Conservation (phyloP, 1,284 basidiomycete species). For the Moesziomyces aphidis region DNA sequence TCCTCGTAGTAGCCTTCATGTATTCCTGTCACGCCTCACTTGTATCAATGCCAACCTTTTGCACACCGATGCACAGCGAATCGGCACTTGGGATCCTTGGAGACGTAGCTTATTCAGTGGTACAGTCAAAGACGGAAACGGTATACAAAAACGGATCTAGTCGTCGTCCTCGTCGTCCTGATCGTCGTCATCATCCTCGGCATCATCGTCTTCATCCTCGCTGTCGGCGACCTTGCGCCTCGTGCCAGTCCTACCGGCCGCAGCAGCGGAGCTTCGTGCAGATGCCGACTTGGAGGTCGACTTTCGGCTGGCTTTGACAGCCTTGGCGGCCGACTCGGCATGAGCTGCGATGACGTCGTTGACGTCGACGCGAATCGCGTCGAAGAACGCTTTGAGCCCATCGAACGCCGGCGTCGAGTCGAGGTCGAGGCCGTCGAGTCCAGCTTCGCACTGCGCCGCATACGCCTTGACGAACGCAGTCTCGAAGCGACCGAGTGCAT, state of each 20-base stretch:
- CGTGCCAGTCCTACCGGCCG: constrained; percentile 15
- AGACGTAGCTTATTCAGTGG: neutral
- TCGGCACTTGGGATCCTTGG: neutral
- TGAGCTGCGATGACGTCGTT: constrained; percentile 25
- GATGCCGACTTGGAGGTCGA: constrained; percentile 23
- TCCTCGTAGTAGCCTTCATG: constrained; percentile 14
- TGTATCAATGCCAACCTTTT: constrained; percentile 8
- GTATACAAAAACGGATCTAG: neutral
- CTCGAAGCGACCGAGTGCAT: constrained; percentile 79
- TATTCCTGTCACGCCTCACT: constrained; percentile 3
- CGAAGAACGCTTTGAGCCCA: constrained; percentile 32
- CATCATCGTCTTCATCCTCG: constrained; percentile 24
- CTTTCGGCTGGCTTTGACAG: constrained; percentile 25
- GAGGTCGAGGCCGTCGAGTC: constrained; percentile 26
- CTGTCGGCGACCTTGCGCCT: constrained; percentile 19
- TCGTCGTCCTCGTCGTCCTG: constrained; percentile 38
- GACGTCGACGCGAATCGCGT: constrained; percentile 19
- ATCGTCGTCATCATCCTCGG: constrained; percentile 26
- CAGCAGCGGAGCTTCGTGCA: constrained; percentile 19
- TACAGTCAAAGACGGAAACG: neutral
- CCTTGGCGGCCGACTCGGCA: constrained; percentile 20
- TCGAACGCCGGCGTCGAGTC: constrained; percentile 19
- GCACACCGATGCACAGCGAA: neutral
- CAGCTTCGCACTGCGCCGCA: constrained; percentile 33
- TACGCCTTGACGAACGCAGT: constrained; percentile 64